These are phyloP conservation scores for Aphanomyces astaci DNA, from an alignment of 352 stramenopile genomes.

Conservation along the genomic window DNA sequence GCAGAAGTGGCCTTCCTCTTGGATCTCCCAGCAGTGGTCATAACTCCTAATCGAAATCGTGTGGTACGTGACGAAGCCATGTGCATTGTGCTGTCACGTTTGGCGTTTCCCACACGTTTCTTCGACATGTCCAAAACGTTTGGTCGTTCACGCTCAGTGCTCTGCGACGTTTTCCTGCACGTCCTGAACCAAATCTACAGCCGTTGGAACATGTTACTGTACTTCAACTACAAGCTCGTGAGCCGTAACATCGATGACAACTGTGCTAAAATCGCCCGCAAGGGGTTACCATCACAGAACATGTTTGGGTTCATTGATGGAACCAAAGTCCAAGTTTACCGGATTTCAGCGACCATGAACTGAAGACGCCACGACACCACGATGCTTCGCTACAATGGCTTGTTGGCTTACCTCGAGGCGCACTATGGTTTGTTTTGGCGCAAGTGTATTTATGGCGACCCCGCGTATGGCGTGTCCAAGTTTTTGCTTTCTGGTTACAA, in stretches of 20 bases:
- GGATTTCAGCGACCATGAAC: not conserved
- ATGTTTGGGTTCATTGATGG: conserved; percentile 24
- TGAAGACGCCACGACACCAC: not conserved
- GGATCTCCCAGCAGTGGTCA: not conserved
- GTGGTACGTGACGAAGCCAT: conserved; percentile 4
- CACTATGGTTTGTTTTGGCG: too few relatives aligned
- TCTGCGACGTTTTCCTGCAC: conserved; percentile 15
- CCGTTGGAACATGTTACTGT: conserved; percentile 7
- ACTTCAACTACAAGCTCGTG: not conserved
- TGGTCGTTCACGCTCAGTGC: conserved; percentile 6
- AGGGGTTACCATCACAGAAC: not conserved
- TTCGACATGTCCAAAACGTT: conserved; percentile 17
- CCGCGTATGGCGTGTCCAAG: too few relatives aligned
- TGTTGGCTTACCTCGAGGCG: too few relatives aligned
- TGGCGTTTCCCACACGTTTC: conserved; percentile 10
- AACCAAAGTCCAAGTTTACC: conserved; percentile 22
- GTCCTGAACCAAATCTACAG: conserved; percentile 12
- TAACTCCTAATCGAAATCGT: not conserved
- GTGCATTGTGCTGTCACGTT: conserved; percentile 20
- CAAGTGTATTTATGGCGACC: too few relatives aligned
- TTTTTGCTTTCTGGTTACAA: too few relatives aligned
- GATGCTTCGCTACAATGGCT: too few relatives aligned
- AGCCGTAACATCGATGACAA: not conserved
- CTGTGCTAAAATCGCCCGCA: not conserved
- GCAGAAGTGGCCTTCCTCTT: not conserved